Conservation (phyloP, 139 green algal species). For the Edaphochlamys debaryana region DNA sequence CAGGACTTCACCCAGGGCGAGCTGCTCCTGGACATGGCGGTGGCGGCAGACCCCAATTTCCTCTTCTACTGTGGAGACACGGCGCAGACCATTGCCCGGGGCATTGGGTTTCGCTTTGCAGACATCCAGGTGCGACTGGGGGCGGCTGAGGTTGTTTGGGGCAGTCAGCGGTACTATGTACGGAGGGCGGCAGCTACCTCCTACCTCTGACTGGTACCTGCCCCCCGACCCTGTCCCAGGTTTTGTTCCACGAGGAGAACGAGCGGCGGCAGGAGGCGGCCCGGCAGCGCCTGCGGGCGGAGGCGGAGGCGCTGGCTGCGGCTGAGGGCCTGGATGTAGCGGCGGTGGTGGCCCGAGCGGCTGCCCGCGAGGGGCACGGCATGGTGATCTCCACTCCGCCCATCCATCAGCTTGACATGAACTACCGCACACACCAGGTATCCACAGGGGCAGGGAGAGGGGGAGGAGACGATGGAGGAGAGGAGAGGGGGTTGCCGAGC, state of each 20-base stretch:
- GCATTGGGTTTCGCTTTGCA: constrained; percentile 76
- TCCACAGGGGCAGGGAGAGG: not conserved
- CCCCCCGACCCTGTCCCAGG: too few species aligned
- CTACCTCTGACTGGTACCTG: too few species aligned
- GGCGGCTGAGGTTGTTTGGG: too few species aligned
- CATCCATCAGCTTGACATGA: constrained; percentile 54
- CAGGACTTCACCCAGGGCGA: constrained; percentile 88
- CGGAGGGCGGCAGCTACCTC: too few species aligned
- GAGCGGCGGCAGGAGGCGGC: constrained; percentile 24
- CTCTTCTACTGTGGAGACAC: constrained; percentile 88
- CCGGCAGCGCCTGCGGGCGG: not conserved
- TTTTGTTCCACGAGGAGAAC: constrained; percentile 64
- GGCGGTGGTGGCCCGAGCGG: not conserved
- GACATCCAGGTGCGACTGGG: too few species aligned
- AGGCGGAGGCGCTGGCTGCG: not conserved
- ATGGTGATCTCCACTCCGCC: constrained; percentile 38
- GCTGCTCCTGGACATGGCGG: constrained; percentile 77
- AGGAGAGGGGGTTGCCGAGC: too few species aligned
- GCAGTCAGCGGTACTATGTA: too few species aligned
- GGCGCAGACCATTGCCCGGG: constrained; percentile 84
- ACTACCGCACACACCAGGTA: constrained; percentile 57
- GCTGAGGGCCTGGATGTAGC: not conserved
- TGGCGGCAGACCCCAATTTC: constrained; percentile 52
- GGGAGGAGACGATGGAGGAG: too few species aligned
- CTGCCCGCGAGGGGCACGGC: not conserved